These are phyloP conservation scores for Xylariaceae sp. DNA, from an alignment of 2,329 filamentous ascomycete genomes.

Conservation along the genomic window DNA sequence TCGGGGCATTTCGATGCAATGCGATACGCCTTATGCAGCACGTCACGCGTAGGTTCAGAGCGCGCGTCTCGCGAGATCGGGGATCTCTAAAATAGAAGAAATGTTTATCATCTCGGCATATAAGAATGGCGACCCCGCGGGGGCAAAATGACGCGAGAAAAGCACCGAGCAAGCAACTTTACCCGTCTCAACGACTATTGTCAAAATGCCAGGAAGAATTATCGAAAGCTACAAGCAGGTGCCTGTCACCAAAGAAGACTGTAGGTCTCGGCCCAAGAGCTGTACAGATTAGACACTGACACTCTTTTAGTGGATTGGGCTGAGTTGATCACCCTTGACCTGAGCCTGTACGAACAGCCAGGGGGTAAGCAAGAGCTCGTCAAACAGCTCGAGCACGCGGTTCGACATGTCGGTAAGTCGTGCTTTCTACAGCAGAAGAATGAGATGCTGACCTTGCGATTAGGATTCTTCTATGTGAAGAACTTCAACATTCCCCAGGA, in stretches of 20 bases:
- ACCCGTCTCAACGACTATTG: neutral
- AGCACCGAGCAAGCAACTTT: no score
- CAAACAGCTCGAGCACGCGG: conserved; percentile 28
- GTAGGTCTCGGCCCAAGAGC: conserved; percentile 11
- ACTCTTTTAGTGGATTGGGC: conserved; percentile 22
- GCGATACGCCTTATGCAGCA: no score
- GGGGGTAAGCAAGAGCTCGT: conserved; percentile 29
- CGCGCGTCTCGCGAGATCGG: no score
- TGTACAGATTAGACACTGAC: neutral
- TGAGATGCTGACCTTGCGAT: neutral
- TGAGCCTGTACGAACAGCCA: conserved; percentile 27
- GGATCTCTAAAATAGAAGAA: no score
- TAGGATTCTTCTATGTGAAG: conserved; percentile 56
- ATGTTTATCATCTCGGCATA: no score
- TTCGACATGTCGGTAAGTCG: conserved; percentile 21
- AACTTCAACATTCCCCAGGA: conserved; percentile 58
- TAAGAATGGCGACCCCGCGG: no score
- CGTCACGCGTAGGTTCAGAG: no score
- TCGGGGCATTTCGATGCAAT: no score
- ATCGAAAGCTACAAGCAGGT: conserved; percentile 25
- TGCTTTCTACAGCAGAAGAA: neutral
- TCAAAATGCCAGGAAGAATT: conserved; percentile 22
- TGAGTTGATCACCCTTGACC: conserved; percentile 27
- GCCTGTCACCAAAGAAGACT: conserved; percentile 24
- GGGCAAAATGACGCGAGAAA: no score